A percentile compares a stretch with the other conserved stretches of the same genome.
Evolutionary conservation across 495 filamentous ascomycete genomes (phyloP).

Genomic region (Neurospora discreta): DNA sequence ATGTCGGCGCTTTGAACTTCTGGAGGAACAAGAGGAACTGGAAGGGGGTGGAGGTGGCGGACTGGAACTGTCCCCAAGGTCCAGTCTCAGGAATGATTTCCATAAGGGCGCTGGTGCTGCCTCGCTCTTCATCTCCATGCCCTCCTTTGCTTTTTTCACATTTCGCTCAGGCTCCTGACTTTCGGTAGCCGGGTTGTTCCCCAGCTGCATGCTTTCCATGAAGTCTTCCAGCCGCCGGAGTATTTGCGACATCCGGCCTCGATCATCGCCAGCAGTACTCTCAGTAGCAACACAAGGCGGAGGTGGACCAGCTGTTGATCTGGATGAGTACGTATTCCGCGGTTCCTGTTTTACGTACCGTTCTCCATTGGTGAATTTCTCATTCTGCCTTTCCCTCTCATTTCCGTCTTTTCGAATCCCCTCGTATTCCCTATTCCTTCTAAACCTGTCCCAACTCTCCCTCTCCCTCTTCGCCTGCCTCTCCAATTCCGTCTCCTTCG

Average conservation of each 20-base stretch:
- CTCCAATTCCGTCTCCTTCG: neutral
- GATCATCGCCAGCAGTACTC: neutral
- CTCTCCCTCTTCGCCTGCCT: neutral
- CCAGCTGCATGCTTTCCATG: neutral
- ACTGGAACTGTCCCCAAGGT: neutral
- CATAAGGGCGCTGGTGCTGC: neutral
- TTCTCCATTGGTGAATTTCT: neutral
- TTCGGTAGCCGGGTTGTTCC: neutral
- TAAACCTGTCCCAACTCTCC: neutral
- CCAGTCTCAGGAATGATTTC: neutral
- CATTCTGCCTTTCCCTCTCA: neutral
- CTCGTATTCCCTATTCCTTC: neutral
- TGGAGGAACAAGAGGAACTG: neutral
- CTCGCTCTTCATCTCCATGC: neutral
- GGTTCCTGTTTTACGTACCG: neutral
- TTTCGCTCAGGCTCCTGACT: neutral
- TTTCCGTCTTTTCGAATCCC: neutral
- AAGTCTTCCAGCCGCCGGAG: neutral
- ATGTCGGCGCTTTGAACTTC: neutral
- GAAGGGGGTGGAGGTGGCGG: neutral
- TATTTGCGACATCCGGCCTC: neutral
- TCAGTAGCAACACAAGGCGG: neutral
- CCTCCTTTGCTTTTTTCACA: neutral
- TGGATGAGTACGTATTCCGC: neutral
- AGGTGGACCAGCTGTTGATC: neutral